Percentiles rank a stretch among this genome's conserved stretches.
phyloP scores from a whole-genome alignment of 768 basidiomycete species.

The Cyclocybe aegerita region DNA sequence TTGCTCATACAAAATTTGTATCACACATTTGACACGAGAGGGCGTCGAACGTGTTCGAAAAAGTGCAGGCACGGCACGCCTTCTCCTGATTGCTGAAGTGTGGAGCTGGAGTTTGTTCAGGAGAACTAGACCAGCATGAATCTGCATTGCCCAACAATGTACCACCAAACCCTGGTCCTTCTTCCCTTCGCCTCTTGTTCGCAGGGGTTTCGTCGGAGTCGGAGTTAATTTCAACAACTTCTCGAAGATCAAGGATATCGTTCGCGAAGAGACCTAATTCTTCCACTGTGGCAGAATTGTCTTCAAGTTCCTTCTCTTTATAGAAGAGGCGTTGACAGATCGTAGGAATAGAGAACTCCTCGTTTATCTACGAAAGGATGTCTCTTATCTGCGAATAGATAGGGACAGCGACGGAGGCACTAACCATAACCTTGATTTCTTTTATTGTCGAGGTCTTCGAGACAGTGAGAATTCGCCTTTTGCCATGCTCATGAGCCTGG shows the following conservation, averaged over 20 bases:
- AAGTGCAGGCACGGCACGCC: slow-evolving; percentile 60
- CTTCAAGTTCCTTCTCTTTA: slow-evolving; percentile 59
- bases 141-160: slow-evolving; percentile 55
- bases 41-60: slow-evolving; percentile 45
- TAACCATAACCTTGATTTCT: slow-evolving; percentile 74
- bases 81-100: slow-evolving; percentile 27
- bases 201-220: slow-evolving; percentile 45
- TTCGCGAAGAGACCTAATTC: slow-evolving; percentile 52
- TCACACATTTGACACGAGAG: slow-evolving; percentile 47
- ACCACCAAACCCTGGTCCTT: slow-evolving; percentile 71
- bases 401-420: slow-evolving; percentile 15
- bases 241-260: slow-evolving; percentile 65
- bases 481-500: slow-evolving; percentile 49
- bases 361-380: slow-evolving; percentile 49
- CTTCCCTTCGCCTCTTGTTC: slow-evolving; percentile 45
- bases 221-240: slow-evolving; percentile 54
- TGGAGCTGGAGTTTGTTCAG: slow-evolving; percentile 17
- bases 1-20: slow-evolving; percentile 35
- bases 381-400: neutral
- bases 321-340: slow-evolving; percentile 75
- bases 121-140: slow-evolving; percentile 23
- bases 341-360: slow-evolving; percentile 63
- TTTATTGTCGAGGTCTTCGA: slow-evolving; percentile 69
- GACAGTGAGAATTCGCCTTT: slow-evolving; percentile 52
- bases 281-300: slow-evolving; percentile 58